Base-by-base conservation (phyloP, 805 yeast genomes). In the Torulaspora gathmanii region DNA sequence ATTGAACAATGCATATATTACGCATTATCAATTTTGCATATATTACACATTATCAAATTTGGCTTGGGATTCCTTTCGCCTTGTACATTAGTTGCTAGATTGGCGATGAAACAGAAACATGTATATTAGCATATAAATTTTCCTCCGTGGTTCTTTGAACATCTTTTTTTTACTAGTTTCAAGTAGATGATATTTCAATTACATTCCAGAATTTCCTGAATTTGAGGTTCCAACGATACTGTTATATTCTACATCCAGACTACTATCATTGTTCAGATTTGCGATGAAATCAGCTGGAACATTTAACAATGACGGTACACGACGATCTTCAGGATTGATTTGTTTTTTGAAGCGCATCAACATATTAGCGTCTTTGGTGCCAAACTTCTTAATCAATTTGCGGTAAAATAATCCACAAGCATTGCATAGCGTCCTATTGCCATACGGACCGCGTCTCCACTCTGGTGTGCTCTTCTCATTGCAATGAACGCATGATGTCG, bases 401-500 rank as follows among this genome's bases (percentile, higher is more conserved):
- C 83, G 73, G 58, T 75, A 82, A 56, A 80, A 84, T 38, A 90
- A 69, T 0, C 97, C 97, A 68, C 97, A 90, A 0, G 97, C 96
- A 64, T 89, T 89, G 66, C 97, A 89, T 47, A 89, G 70, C 0
- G 91, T 84, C 55, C 87, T 74, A 4, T 82, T 78, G 0, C 95
- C 95, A 46, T 78, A 75, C 1, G 96, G 96, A 0, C 96, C 97
- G 49, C 83, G 72, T 59, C 97, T 74, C 97, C 97, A 89, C 64
- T 90, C 96, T 0, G 96, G 96, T 0, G 95, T 86, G 9, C 43
- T 45, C 12, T 40, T 45, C 2, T 82, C 78, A 0, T 82, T 82
- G 67, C 96, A 89, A 54, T 88, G 95, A 28, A 69, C 58, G 56
- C 91, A 84, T 7, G 61, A 44, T 35, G 52, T 55, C n/a, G 53